phyloP scores from a whole-genome alignment of 2,329 filamentous ascomycete genomes.

The Aspergillus pseudoviridinutans region DNA sequence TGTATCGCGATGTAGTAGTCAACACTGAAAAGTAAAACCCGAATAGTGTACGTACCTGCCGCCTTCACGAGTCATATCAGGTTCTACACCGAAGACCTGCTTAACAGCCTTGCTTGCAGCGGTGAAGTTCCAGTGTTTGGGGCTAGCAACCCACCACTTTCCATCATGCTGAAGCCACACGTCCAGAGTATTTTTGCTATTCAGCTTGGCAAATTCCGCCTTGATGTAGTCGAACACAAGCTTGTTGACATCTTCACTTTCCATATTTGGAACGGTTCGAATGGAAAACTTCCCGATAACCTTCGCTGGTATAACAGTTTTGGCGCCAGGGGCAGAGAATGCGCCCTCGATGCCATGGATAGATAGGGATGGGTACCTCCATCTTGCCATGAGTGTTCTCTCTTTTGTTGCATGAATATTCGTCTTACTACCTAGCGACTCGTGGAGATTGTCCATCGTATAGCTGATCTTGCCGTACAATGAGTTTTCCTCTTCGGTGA shows the following conservation, averaged over 20 bases:
- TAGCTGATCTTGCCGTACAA: slow-evolving; percentile 91
- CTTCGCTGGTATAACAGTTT: slow-evolving; percentile 98
- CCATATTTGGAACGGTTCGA: slow-evolving; percentile 95
- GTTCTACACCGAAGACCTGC: slow-evolving; percentile 87
- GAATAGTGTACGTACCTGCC: slow-evolving; percentile 59
- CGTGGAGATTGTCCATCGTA: slow-evolving; percentile 92
- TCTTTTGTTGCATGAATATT: slow-evolving; percentile 87
- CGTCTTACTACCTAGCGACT: slow-evolving; percentile 85
- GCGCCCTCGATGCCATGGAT: slow-evolving; percentile 94
- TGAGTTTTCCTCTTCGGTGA: slow-evolving; percentile 78
- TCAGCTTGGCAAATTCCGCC: slow-evolving; percentile 78
- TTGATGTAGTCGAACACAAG: slow-evolving; percentile 80
- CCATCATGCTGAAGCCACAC: slow-evolving; percentile 81
- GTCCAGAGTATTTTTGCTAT: slow-evolving; percentile 87
- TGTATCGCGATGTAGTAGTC: slow-evolving; percentile 1
- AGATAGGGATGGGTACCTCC: slow-evolving; percentile 91
- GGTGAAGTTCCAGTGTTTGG: slow-evolving; percentile 98
- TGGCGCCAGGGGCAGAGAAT: slow-evolving; percentile 87
- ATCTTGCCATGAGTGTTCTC: slow-evolving; percentile 87
- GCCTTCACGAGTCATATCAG: slow-evolving; percentile 93
- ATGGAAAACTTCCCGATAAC: slow-evolving; percentile 98
- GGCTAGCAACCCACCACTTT: slow-evolving; percentile 98
- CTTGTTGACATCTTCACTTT: slow-evolving; percentile 81
- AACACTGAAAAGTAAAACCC: background rate
- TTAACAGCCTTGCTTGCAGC: slow-evolving; percentile 95